Evolutionary conservation across 1,139 yeast genomes (phyloP).

Genomic region (Ogataea hybrid): DNA sequence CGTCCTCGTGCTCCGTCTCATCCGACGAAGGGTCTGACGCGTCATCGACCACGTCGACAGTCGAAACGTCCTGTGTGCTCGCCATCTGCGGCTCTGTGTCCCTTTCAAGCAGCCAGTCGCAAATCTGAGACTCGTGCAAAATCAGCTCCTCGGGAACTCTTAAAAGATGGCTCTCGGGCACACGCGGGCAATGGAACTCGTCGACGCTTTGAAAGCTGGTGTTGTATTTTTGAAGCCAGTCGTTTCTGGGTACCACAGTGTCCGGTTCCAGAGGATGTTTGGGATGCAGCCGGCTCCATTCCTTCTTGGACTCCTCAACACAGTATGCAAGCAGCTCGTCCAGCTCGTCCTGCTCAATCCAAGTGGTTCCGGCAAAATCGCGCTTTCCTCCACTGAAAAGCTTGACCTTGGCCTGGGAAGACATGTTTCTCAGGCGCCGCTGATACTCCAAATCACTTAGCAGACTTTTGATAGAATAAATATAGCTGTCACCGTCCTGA

Average conservation of each 20-base stretch:
- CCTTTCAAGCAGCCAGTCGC: constrained; percentile 16
- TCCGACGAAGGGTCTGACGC: constrained; percentile 12
- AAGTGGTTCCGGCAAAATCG: constrained; percentile 23
- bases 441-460: constrained; percentile 62
- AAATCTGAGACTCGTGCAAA: constrained; percentile 5
- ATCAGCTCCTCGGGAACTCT: constrained; percentile 5
- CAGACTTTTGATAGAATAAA: constrained; percentile 47
- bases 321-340: constrained; percentile 34
- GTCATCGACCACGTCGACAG: constrained; percentile 11
- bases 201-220: constrained; percentile 26
- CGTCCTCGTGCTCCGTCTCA: constrained; percentile 23
- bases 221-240: constrained; percentile 15
- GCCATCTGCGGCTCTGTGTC: background rate
- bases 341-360: constrained; percentile 43
- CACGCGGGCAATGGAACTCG: constrained; percentile 9
- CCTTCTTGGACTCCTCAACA: constrained; percentile 22
- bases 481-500: constrained; percentile 7
- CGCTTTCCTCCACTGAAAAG: constrained; percentile 27
- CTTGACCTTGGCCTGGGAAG: constrained; percentile 24
- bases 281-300: constrained; percentile 11
- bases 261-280: constrained; percentile 2
- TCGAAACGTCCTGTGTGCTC: constrained; percentile 14
- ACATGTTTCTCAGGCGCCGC: constrained; percentile 42
- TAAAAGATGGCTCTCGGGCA: constrained; percentile 10
- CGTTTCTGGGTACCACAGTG: constrained; percentile 8